A percentile compares a stretch with the other conserved stretches of the same genome.
Evolutionary conservation across 179 eudicot genomes (phyloP).

Genomic region (Spergularia azorica): DNA sequence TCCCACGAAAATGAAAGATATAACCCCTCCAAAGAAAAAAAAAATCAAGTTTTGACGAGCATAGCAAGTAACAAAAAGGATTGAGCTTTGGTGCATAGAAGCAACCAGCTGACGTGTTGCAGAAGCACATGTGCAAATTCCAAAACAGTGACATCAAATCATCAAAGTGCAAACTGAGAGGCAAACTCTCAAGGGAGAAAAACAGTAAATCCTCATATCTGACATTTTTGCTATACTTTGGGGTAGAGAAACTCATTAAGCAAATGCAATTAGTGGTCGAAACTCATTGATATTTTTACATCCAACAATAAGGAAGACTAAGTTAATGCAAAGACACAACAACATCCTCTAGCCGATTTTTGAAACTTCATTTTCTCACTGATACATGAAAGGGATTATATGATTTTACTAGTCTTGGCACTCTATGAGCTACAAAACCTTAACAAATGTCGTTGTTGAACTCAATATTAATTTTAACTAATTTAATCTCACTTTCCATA

Average conservation of each 20-base stretch:
- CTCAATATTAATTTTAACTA: background rate
- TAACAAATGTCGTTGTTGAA: background rate
- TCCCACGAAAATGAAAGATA: no score
- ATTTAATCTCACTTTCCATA: background rate
- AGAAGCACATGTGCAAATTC: background rate
- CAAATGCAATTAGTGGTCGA: background rate
- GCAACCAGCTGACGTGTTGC: background rate
- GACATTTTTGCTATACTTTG: background rate
- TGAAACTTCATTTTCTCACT: background rate
- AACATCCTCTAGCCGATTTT: background rate
- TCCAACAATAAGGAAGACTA: slow-evolving; percentile 1
- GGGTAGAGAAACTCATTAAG: background rate
- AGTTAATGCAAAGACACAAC: background rate
- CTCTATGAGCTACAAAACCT: background rate
- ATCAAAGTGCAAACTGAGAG: background rate
- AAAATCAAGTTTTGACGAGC: background rate
- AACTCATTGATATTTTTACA: slow-evolving; percentile 1
- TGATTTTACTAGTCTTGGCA: slow-evolving; percentile 2
- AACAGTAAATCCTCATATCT: background rate
- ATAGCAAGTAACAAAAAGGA: background rate
- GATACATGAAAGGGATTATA: background rate
- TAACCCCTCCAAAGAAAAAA: background rate
- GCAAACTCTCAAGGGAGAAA: background rate
- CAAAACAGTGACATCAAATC: background rate
- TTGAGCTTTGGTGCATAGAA: background rate